These are phyloP conservation scores for Daldinia eschscholtzii DNA, from an alignment of 2,329 filamentous ascomycete genomes.

Conservation along the genomic window DNA sequence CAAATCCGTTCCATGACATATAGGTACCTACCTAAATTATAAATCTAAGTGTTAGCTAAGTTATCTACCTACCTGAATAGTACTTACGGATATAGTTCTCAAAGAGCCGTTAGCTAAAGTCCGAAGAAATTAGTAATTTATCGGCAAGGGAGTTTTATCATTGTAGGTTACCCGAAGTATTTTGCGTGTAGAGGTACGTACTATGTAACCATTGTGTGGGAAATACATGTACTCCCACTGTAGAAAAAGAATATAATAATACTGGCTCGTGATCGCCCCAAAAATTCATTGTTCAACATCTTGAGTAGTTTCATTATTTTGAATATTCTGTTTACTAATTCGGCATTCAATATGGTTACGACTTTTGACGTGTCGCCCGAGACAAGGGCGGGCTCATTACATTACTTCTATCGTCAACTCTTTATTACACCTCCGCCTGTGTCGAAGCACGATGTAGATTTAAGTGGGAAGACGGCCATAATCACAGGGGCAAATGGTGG, in stretches of 20 bases:
- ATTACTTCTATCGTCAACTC: slow-evolving; percentile 12
- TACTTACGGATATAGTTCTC: neutral
- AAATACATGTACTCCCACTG: neutral
- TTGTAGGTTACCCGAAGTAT: no score
- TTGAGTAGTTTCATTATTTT: neutral
- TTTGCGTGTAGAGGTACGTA: no score
- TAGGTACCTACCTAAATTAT: neutral
- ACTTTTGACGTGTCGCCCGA: slow-evolving; percentile 16
- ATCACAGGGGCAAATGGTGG: slow-evolving; percentile 21
- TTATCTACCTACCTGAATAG: neutral
- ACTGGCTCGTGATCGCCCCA: neutral
- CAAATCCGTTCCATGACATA: no score
- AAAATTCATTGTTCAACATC: neutral
- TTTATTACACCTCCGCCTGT: slow-evolving; percentile 4
- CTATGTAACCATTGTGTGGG: neutral
- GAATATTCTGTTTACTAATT: neutral
- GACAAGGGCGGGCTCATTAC: slow-evolving; percentile 9
- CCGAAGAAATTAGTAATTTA: neutral
- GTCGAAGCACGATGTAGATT: slow-evolving; percentile 5
- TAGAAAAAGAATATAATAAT: neutral
- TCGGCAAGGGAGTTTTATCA: neutral
- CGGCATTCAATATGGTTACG: neutral
- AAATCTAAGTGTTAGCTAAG: neutral
- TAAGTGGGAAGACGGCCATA: slow-evolving; percentile 21
- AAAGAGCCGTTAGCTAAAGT: neutral